These are phyloP conservation scores for Carpinus fangiana DNA, from an alignment of 306 rosid genomes.

Conservation along the genomic window DNA sequence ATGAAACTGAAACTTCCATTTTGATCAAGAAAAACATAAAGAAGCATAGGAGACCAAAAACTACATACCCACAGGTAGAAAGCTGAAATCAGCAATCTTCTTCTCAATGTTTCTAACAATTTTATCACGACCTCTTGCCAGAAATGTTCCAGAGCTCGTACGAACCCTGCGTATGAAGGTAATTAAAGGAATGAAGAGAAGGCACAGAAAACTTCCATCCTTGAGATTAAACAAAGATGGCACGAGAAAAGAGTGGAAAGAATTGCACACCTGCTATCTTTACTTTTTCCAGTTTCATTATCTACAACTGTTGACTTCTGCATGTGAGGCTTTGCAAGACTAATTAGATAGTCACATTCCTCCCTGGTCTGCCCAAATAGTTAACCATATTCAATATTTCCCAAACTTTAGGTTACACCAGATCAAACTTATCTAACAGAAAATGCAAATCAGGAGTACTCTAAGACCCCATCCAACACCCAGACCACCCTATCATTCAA, in stretches of 20 bases:
- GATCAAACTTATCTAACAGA: background rate
- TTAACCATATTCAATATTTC: constrained; percentile 37
- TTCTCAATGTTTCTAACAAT: constrained; percentile 74
- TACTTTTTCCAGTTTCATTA: constrained; percentile 89
- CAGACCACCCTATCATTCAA: constrained; percentile 3
- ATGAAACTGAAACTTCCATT: background rate
- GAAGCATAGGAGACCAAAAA: constrained; percentile 22
- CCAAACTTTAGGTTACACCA: constrained; percentile 1
- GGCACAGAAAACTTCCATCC: constrained; percentile 18
- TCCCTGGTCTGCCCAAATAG: constrained; percentile 66
- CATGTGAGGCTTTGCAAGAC: constrained; percentile 81
- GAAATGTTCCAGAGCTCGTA: constrained; percentile 94
- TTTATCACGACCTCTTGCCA: constrained; percentile 89
- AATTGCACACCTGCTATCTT: constrained; percentile 81
- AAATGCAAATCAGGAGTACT: constrained; percentile 12
- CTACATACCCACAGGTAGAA: constrained; percentile 76
- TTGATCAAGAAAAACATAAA: constrained; percentile 21
- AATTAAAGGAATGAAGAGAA: background rate
- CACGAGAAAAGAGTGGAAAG: constrained; percentile 12
- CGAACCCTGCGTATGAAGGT: constrained; percentile 61
- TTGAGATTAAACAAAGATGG: constrained; percentile 20
- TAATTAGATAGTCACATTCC: constrained; percentile 83
- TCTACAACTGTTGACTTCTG: constrained; percentile 88
- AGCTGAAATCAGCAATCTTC: constrained; percentile 82
- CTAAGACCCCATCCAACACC: background rate